Conservation (phyloP, 1,284 basidiomycete genomes). For the Serendipita sp. region DNA sequence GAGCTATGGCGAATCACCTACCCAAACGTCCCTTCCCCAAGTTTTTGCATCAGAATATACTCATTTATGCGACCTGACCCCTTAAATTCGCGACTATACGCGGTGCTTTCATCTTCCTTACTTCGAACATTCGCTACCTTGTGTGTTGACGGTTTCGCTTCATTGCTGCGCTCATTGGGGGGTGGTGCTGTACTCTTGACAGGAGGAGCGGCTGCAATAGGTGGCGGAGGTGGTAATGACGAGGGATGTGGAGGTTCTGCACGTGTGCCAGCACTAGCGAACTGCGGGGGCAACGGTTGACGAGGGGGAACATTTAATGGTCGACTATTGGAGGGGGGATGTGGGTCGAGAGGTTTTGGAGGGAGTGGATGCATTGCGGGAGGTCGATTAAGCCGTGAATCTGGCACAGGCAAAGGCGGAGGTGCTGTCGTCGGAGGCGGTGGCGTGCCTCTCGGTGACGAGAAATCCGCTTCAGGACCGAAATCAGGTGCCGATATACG, state of each 20-base stretch:
- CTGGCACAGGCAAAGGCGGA: too few species aligned
- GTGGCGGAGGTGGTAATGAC: background rate
- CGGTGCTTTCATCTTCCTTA: constrained; percentile 47
- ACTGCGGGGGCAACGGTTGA: too few species aligned
- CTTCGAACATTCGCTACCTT: constrained; percentile 24
- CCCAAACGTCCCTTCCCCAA: constrained; percentile 95
- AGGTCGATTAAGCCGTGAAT: too few species aligned
- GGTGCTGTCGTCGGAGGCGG: too few species aligned
- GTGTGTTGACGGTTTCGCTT: background rate
- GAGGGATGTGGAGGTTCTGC: background rate
- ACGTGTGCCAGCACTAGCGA: too few species aligned
- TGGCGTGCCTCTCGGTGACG: too few species aligned
- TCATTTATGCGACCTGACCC: constrained; percentile 69
- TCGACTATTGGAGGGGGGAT: too few species aligned
- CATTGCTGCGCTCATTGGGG: background rate
- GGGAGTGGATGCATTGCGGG: too few species aligned
- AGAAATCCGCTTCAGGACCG: background rate
- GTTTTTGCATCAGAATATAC: constrained; percentile 69
- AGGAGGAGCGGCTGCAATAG: background rate
- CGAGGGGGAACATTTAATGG: too few species aligned
- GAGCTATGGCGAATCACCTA: constrained; percentile 25
- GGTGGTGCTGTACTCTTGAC: background rate
- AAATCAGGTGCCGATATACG: background rate
- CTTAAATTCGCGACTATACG: constrained; percentile 52
- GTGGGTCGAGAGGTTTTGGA: too few species aligned